Evolutionary conservation across 1,284 basidiomycete species (phyloP).

Genomic region (Malassezia furfur): DNA sequence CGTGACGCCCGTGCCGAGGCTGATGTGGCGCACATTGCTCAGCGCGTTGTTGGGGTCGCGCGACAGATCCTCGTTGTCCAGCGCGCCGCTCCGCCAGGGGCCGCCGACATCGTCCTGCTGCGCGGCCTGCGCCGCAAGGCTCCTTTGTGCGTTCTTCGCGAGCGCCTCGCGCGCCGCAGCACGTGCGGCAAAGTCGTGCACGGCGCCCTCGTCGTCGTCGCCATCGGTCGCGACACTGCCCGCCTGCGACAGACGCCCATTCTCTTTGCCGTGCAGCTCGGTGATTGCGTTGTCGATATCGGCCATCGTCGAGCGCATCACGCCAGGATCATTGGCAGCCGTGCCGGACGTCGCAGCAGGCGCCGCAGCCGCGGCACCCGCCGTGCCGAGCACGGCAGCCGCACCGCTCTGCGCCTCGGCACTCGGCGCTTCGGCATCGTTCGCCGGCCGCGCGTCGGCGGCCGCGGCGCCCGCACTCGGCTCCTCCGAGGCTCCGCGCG

Average conservation of each 20-base stretch:
- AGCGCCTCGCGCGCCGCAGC: conserved; percentile 40
- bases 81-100: conserved; percentile 16
- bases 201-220: conserved; percentile 21
- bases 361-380: too few species aligned
- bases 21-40: conserved; percentile 4
- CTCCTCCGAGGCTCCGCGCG: conserved; percentile 17
- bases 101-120: conserved; percentile 24
- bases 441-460: neutral
- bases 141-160: conserved; percentile 40
- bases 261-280: conserved; percentile 27
- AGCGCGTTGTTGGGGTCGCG: neutral
- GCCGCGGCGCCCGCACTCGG: neutral
- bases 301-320: conserved; percentile 45
- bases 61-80: neutral
- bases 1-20: conserved; percentile 10
- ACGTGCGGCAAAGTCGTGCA: conserved; percentile 23
- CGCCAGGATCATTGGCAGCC: conserved; percentile 16
- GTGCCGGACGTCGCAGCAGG: neutral
- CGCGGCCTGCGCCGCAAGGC: conserved; percentile 27
- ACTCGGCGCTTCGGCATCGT: neutral
- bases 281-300: conserved; percentile 46
- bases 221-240: conserved; percentile 17
- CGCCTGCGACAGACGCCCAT: conserved; percentile 19
- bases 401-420: neutral
- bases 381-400: neutral